Evolutionary conservation across 2,329 filamentous ascomycete genomes (phyloP).

Genomic region (Ophiocordyceps polyrhachis-furcata): DNA sequence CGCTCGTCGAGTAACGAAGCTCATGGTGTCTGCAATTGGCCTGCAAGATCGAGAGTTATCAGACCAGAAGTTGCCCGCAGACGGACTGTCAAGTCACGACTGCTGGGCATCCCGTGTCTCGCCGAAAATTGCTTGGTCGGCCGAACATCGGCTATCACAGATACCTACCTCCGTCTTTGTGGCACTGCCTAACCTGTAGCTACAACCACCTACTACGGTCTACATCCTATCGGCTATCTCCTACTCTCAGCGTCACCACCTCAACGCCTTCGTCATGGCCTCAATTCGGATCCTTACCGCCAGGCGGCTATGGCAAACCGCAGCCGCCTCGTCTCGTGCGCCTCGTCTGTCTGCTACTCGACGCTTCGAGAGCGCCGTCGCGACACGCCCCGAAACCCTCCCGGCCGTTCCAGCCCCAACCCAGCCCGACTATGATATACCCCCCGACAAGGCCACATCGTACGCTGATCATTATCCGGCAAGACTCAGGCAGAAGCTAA

Average conservation of each 20-base stretch:
- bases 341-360: conserved; percentile 24
- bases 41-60: conserved; percentile 8
- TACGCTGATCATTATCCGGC: conserved; percentile 20
- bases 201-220: too few relatives aligned
- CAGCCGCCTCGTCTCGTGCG: conserved; percentile 15
- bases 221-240: too few relatives aligned
- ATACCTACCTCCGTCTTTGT: too few relatives aligned
- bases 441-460: conserved; percentile 81
- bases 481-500: background rate
- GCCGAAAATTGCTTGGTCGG: background rate
- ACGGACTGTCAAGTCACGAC: background rate
- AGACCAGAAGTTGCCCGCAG: background rate
- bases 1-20: conserved; percentile 75
- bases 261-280: conserved; percentile 32
- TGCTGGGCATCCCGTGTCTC: background rate
- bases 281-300: conserved; percentile 40
- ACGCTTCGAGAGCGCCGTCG: conserved; percentile 35
- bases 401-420: conserved; percentile 29
- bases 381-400: conserved; percentile 20
- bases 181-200: too few relatives aligned
- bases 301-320: conserved; percentile 31
- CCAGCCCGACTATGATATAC: conserved; percentile 63
- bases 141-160: background rate
- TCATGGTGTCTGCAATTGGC: conserved; percentile 48
- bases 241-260: background rate